phyloP scores from a whole-genome alignment of 805 yeast species.

The Lipomyces yamanashiensis region DNA sequence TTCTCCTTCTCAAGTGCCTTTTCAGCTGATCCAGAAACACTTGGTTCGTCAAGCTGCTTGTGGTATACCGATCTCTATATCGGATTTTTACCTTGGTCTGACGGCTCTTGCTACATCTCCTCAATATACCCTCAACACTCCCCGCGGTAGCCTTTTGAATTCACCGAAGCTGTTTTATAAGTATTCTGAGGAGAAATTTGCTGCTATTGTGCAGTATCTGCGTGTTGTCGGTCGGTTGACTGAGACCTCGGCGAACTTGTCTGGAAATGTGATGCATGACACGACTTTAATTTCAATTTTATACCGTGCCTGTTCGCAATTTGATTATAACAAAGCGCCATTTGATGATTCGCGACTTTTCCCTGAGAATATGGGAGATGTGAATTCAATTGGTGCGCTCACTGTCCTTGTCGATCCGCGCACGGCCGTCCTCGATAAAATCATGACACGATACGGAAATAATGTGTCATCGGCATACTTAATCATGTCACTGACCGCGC shows the following conservation, averaged over 20 bases:
- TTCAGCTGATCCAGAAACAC: conserved; percentile 38
- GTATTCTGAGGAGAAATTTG: conserved; percentile 25
- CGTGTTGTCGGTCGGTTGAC: conserved; percentile 13
- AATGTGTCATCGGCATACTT: conserved; percentile 31
- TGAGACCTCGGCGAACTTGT: neutral
- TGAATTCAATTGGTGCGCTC: neutral
- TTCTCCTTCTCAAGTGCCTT: conserved; percentile 38
- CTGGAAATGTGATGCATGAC: conserved; percentile 2
- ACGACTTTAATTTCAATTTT: conserved; percentile 6
- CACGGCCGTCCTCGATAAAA: conserved; percentile 18
- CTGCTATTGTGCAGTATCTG: conserved; percentile 10
- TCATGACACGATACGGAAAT: conserved; percentile 23
- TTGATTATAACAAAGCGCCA: conserved; percentile 9
- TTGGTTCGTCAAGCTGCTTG: conserved; percentile 42
- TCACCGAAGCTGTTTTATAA: conserved; percentile 32
- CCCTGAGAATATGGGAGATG: conserved; percentile 13
- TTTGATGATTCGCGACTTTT: neutral
- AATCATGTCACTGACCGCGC: conserved; percentile 40
- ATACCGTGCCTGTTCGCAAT: conserved; percentile 36
- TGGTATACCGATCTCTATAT: conserved; percentile 41
- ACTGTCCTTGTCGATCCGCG: conserved; percentile 11
- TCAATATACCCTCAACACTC: conserved; percentile 35
- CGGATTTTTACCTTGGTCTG: conserved; percentile 42
- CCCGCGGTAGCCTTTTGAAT: neutral
- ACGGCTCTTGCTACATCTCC: conserved; percentile 42